Percentiles rank a stretch among this genome's conserved stretches.
These are phyloP conservation scores for Panus rudis DNA, from an alignment of 768 basidiomycete species.

Conservation along the genomic window DNA sequence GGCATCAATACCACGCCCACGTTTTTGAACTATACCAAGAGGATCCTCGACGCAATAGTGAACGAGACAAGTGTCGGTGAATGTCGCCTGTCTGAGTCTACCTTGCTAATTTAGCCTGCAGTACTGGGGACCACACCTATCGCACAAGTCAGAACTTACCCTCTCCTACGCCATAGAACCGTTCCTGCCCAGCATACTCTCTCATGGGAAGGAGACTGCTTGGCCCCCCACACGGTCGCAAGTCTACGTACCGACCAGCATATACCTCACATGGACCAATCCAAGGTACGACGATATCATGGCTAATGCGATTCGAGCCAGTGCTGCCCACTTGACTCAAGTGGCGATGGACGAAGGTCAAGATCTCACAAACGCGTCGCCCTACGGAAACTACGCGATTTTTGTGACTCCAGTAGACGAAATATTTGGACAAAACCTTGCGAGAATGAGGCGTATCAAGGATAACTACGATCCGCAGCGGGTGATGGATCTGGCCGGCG, in stretches of 20 bases:
- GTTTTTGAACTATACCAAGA: constrained; percentile 27
- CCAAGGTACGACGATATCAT: constrained; percentile 30
- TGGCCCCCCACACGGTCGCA: constrained; percentile 34
- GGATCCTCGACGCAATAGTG: constrained; percentile 30
- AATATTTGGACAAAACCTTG: constrained; percentile 43
- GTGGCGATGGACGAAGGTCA: constrained; percentile 32
- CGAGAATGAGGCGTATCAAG: constrained; percentile 31
- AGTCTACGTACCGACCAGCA: constrained; percentile 34
- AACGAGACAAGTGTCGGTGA: constrained; percentile 38
- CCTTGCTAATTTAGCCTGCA: constrained; percentile 12
- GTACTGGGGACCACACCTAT: constrained; percentile 33
- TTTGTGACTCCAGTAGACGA: constrained; percentile 35
- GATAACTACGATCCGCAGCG: constrained; percentile 39
- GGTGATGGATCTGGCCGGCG: constrained; percentile 53
- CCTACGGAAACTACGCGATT: constrained; percentile 52
- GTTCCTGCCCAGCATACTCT: constrained; percentile 32
- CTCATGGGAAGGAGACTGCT: constrained; percentile 31
- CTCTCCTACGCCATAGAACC: constrained; percentile 40
- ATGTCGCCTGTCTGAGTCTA: constrained; percentile 1
- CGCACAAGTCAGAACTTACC: constrained; percentile 26
- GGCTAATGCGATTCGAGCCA: constrained; percentile 29
- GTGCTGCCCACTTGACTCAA: constrained; percentile 27
- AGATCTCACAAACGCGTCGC: constrained; percentile 22
- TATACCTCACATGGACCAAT: constrained; percentile 32
- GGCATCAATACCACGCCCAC: too few species aligned